Percentiles rank a stretch among this genome's conserved stretches.
These are phyloP conservation scores for Anastatica hierochuntica DNA, from an alignment of 345 rosid species.

Conservation along the genomic window DNA sequence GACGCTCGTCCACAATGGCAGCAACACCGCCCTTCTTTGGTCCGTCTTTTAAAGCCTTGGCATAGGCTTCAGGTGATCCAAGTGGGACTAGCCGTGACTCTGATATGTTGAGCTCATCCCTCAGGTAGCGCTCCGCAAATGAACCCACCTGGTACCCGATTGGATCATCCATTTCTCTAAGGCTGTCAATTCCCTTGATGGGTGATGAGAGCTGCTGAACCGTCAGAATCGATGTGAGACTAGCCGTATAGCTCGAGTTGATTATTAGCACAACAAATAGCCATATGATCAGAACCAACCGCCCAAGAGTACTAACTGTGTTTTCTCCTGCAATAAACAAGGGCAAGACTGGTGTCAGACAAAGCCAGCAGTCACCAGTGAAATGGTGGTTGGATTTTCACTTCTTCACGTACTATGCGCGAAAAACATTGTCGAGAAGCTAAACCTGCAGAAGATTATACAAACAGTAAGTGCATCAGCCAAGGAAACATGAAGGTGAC, in stretches of 20 bases:
- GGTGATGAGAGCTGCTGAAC: constrained; percentile 84
- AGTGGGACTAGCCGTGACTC: constrained; percentile 64
- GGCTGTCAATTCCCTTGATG: constrained; percentile 67
- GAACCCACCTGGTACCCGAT: constrained; percentile 88
- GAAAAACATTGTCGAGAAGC: constrained; percentile 88
- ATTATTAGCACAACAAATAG: constrained; percentile 83
- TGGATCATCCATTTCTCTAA: constrained; percentile 49
- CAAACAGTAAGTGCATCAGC: constrained; percentile 28
- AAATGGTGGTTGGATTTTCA: not conserved
- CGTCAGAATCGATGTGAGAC: constrained; percentile 85
- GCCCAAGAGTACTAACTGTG: constrained; percentile 75
- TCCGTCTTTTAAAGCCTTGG: constrained; percentile 53
- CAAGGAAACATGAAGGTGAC: not conserved
- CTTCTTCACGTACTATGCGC: constrained; percentile 63
- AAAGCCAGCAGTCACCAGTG: constrained; percentile 8
- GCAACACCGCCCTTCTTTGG: constrained; percentile 82
- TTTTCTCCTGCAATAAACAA: constrained; percentile 62
- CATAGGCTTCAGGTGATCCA: constrained; percentile 77
- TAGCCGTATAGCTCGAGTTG: constrained; percentile 95
- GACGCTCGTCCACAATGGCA: constrained; percentile 80
- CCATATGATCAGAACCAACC: constrained; percentile 80
- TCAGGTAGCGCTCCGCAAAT: constrained; percentile 68
- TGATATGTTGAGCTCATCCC: constrained; percentile 60
- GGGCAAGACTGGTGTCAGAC: constrained; percentile 9
- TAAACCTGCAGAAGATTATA: constrained; percentile 70